Percentiles rank a stretch among this genome's conserved stretches.
Conservation (phyloP, 2,329 filamentous ascomycete species). For the Nigrospora sphaerica region DNA sequence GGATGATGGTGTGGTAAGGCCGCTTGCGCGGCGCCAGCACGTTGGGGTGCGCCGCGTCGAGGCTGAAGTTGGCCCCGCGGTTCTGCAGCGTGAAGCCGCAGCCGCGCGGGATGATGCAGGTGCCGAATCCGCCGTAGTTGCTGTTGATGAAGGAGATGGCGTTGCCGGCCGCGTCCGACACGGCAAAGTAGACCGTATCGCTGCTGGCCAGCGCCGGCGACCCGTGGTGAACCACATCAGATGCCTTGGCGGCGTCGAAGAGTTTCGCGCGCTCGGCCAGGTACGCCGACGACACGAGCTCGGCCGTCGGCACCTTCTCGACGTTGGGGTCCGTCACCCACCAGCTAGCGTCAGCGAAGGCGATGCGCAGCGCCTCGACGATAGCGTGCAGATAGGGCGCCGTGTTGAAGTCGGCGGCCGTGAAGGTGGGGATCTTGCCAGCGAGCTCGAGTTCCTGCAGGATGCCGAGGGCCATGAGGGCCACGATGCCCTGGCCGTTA, state of each 20-base stretch:
- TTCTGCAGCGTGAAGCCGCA: conserved; percentile 95
- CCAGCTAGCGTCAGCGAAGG: conserved; percentile 86
- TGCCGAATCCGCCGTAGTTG: conserved; percentile 87
- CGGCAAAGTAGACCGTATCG: conserved; percentile 92
- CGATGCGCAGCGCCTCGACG: conserved; percentile 81
- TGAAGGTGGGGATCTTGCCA: conserved; percentile 68
- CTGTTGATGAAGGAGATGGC: conserved; percentile 96
- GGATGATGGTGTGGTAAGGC: conserved; percentile 97
- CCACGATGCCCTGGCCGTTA: conserved; percentile 93
- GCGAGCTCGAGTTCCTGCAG: conserved; percentile 75
- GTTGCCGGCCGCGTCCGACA: conserved; percentile 76
- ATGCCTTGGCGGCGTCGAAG: conserved; percentile 52
- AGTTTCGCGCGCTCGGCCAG: conserved; percentile 61
- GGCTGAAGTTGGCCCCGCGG: conserved; percentile 78
- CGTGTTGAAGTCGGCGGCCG: conserved; percentile 69
- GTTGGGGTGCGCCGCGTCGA: conserved; percentile 70
- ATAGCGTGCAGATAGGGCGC: conserved; percentile 76
- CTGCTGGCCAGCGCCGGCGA: conserved; percentile 75
- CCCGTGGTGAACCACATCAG: conserved; percentile 50
- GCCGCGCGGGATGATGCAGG: conserved; percentile 72
- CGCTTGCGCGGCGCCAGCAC: conserved; percentile 72
- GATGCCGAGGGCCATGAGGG: conserved; percentile 89
- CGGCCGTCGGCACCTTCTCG: conserved; percentile 59
- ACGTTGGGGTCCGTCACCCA: conserved; percentile 80
- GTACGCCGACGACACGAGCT: conserved; percentile 66